These are phyloP conservation scores for Coccomyxa subellipsoidea DNA, from an alignment of 163 green algal species.

Conservation along the genomic window DNA sequence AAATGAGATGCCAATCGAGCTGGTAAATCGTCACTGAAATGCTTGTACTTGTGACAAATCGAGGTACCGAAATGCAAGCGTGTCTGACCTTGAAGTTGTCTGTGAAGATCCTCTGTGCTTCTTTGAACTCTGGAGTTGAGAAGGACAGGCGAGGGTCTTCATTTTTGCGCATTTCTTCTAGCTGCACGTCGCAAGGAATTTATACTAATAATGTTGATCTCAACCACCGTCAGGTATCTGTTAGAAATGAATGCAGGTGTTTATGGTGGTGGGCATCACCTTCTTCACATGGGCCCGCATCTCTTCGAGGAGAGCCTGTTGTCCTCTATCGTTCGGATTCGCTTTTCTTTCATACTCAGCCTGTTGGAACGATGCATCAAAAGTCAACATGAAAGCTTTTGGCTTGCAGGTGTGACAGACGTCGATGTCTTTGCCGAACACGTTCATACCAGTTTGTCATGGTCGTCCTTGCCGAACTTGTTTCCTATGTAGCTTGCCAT, in stretches of 20 bases:
- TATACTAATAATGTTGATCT: too few relatives aligned
- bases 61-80: too few relatives aligned
- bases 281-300: constrained; percentile 87
- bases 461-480: constrained; percentile 48
- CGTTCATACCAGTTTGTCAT: constrained; percentile 43
- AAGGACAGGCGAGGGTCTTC: constrained; percentile 91
- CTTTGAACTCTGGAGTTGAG: constrained; percentile 93
- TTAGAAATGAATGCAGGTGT: too few relatives aligned
- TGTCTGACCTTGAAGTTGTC: constrained; percentile 80
- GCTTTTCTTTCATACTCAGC: constrained; percentile 78
- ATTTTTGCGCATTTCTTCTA: constrained; percentile 81
- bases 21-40: too few relatives aligned
- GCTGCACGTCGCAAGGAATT: constrained; percentile 36
- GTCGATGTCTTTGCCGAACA: not conserved
- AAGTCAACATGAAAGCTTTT: not conserved
- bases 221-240: too few relatives aligned
- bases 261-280: constrained; percentile 32
- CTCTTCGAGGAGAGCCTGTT: constrained; percentile 80
- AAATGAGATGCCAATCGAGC: too few relatives aligned
- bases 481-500: constrained; percentile 29
- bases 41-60: not conserved
- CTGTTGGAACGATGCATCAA: constrained; percentile 42
- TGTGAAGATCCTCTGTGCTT: constrained; percentile 86
- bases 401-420: not conserved
- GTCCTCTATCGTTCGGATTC: constrained; percentile 70